Base-by-base conservation (phyloP, 2,329 filamentous ascomycete species). In the Nemania diffusa region DNA sequence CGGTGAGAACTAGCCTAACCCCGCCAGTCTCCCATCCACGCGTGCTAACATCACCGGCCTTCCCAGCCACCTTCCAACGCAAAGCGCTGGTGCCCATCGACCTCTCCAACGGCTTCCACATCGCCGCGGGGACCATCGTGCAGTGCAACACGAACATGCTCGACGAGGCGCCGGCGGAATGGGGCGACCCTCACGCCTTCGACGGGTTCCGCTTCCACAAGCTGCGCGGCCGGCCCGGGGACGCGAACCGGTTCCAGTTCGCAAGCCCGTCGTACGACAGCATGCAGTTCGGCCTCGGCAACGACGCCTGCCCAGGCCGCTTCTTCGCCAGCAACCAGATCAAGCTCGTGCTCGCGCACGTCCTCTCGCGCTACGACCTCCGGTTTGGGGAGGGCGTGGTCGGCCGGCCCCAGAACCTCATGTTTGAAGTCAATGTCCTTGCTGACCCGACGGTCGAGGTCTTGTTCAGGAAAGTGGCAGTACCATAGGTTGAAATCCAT, bases 291-390 rank as follows among this genome's bases (percentile, higher is more conserved):
- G 81, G 81, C 5, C 76, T 81, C 62, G 81, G 80, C 2, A 75
- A 73, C 5, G 78, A 81, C 60, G 79, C 80, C 0, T 82, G 80
- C 53, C 80, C 80, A 0, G 80, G 80, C 1, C 72, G 80, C 6
- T 81, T 80, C 69, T 81, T 81, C 72, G 79, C 79, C 1, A 76
- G 72, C 29, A 78, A 79, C 59, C 76, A 81, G 72, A 79, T 81
- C 48, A 81, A 81, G 74, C 73, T 75, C 44, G 69, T 75, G 51
- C 68, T 77, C 1, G 71, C 71, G 5, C 72, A 74, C 29, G 70
- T 75, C 20, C 64, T 76, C n/a, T 64, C 63, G 2, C 68, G 73
- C 40, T 76, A 75, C 37, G 71, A 77, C 29, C 63, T 77, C 67
- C 71, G 66, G 50, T 76, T 76, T 20, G 72, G 68, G 26, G 69